Evolutionary conservation across 164 flowering plant genomes (phyloP).

Genomic region (Vitis cinerea): DNA sequence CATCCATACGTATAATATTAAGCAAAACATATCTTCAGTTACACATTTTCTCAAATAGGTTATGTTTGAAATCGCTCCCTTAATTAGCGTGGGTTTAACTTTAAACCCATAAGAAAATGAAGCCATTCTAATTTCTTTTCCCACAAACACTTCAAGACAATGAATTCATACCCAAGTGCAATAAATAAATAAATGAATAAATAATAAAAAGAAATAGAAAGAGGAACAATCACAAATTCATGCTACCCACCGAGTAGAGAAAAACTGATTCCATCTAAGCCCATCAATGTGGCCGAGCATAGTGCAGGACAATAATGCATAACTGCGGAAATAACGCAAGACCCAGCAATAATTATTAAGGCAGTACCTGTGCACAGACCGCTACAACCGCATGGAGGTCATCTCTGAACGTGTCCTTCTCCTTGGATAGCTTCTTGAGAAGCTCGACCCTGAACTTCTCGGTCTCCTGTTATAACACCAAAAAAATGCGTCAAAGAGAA

Average conservation of each 20-base stretch:
- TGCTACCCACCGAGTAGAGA: not conserved
- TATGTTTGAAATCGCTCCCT: not conserved
- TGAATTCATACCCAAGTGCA: too few relatives aligned
- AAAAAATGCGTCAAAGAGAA: not conserved
- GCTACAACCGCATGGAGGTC: conserved; percentile 47
- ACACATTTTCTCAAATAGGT: conserved; percentile 1
- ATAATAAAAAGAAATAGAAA: too few relatives aligned
- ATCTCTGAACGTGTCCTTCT: conserved; percentile 51
- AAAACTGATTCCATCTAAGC: not conserved
- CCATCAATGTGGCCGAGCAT: not conserved
- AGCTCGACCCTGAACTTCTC: conserved; percentile 56
- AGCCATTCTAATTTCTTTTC: too few relatives aligned
- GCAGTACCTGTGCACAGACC: conserved; percentile 52
- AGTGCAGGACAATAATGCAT: too few relatives aligned
- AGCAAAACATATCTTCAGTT: not conserved
- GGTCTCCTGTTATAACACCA: conserved; percentile 42
- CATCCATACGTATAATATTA: not conserved
- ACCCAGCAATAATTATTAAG: not conserved
- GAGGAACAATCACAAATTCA: too few relatives aligned
- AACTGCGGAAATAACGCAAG: not conserved
- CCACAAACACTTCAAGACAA: too few relatives aligned
- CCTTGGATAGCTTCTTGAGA: conserved; percentile 39
- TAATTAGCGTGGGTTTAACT: not conserved
- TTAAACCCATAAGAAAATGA: not conserved
- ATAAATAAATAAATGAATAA: too few relatives aligned